These are phyloP conservation scores for Ottelia alismoides DNA, from an alignment of 106 monocot genomes.

Conservation along the genomic window DNA sequence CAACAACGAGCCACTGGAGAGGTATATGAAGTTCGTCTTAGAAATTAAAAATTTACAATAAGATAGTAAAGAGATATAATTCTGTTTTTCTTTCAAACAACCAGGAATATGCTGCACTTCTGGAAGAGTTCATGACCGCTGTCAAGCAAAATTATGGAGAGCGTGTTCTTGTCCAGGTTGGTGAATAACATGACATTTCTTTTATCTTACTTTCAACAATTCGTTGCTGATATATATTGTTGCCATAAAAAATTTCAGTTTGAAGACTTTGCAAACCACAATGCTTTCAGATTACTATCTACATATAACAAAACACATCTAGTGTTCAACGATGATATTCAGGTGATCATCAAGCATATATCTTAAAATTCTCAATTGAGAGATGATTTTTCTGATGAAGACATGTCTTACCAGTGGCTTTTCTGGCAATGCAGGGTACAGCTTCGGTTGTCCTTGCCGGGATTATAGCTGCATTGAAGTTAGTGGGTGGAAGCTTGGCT, in stretches of 20 bases:
- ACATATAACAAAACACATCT: conserved; percentile 66
- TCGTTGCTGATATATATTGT: too few species aligned
- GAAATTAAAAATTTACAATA: conserved; percentile 58
- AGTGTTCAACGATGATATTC: conserved; percentile 88
- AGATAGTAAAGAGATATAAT: conserved; percentile 57
- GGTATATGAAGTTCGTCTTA: conserved; percentile 61
- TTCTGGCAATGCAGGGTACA: too few species aligned
- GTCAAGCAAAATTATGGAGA: too few species aligned
- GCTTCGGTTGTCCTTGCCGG: too few species aligned
- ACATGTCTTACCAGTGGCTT: not conserved
- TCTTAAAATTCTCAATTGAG: too few species aligned
- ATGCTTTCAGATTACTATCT: too few species aligned
- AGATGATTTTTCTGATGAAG: not conserved
- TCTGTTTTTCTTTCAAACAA: conserved; percentile 52
- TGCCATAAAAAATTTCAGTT: conserved; percentile 77
- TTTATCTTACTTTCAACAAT: too few species aligned
- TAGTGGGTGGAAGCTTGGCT: too few species aligned
- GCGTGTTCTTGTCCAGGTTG: conserved; percentile 13
- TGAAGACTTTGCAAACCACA: too few species aligned
- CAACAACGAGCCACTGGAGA: too few species aligned
- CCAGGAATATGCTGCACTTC: conserved; percentile 17
- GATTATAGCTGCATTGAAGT: too few species aligned
- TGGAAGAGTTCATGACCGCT: conserved; percentile 12
- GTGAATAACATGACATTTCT: too few species aligned
- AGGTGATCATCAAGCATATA: conserved; percentile 41